Percentiles rank a stretch among this genome's conserved stretches.
These are phyloP conservation scores for Aspergillus flavus DNA, from an alignment of 2,329 filamentous ascomycete species.

Conservation along the genomic window DNA sequence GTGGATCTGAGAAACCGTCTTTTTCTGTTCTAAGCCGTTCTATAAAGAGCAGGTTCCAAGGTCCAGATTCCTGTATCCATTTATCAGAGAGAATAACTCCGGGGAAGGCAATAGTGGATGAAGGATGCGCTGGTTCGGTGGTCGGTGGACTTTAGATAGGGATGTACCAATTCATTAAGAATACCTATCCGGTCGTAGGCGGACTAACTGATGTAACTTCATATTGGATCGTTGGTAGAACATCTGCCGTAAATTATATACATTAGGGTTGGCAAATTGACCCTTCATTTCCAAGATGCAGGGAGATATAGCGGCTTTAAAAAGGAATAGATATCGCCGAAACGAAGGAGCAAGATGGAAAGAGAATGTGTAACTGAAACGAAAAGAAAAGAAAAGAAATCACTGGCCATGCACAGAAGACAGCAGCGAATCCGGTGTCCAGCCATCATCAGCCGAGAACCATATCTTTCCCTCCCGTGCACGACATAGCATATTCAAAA, in stretches of 20 bases:
- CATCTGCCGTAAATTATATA: not conserved
- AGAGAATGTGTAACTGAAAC: not conserved
- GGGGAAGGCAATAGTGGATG: not conserved
- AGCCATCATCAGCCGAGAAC: conserved; percentile 20
- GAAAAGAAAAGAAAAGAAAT: conserved; percentile 1
- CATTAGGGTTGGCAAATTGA: not conserved
- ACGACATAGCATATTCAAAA: conserved; percentile 25
- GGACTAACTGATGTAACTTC: not conserved
- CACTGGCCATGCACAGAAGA: conserved; percentile 24
- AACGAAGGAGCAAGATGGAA: not conserved
- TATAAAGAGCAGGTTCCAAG: no score
- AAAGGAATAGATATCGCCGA: not conserved
- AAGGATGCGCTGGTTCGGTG: not conserved
- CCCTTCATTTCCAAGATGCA: not conserved
- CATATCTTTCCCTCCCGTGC: conserved; percentile 6
- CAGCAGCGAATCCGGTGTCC: conserved; percentile 27
- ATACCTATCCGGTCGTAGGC: not conserved
- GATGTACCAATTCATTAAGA: not conserved
- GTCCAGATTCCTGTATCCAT: no score
- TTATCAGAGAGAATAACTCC: no score
- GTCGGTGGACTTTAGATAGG: not conserved
- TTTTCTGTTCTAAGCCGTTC: no score
- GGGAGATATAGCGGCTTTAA: not conserved
- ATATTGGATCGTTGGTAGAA: not conserved
- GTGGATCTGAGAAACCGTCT: no score